Percentiles rank a stretch among this genome's conserved stretches.
Conservation (phyloP, 2,329 filamentous ascomycete species). For the Fusarium siculi region DNA sequence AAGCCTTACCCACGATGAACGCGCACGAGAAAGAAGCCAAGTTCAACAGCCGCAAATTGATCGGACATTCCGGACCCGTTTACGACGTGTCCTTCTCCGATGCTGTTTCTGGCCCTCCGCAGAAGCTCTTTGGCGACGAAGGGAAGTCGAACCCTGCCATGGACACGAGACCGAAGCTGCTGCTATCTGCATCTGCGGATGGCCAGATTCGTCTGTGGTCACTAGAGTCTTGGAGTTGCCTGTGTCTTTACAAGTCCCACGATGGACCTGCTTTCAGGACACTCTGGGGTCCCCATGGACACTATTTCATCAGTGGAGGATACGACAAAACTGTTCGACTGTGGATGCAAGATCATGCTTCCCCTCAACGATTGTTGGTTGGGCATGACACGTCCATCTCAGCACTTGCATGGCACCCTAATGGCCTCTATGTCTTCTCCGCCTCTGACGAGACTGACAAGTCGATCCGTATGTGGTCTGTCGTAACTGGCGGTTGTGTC, state of each 20-base stretch:
- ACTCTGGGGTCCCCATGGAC: conserved; percentile 89
- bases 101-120: conserved; percentile 66
- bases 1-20: conserved; percentile 76
- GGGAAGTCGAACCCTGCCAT: conserved; percentile 54
- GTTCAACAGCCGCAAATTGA: conserved; percentile 75
- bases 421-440: conserved; percentile 92
- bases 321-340: conserved; percentile 91
- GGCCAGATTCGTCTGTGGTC: conserved; percentile 93
- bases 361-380: conserved; percentile 86
- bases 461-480: conserved; percentile 96
- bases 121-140: conserved; percentile 62
- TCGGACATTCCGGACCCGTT: conserved; percentile 90
- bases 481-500: conserved; percentile 87
- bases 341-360: conserved; percentile 93
- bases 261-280: conserved; percentile 90
- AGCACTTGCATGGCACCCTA: conserved; percentile 91
- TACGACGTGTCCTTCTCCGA: conserved; percentile 90
- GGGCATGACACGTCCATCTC: conserved; percentile 96
- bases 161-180: conserved; percentile 73
- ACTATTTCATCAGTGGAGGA: conserved; percentile 91
- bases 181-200: conserved; percentile 89
- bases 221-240: conserved; percentile 88
- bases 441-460: conserved; percentile 86
- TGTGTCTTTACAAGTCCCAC: conserved; percentile 94
- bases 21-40: conserved; percentile 67